Percentiles rank a stretch among this genome's conserved stretches.
phyloP scores from a whole-genome alignment of 192 early-diverging fungal genomes.

The Umbelopsis sp. region DNA sequence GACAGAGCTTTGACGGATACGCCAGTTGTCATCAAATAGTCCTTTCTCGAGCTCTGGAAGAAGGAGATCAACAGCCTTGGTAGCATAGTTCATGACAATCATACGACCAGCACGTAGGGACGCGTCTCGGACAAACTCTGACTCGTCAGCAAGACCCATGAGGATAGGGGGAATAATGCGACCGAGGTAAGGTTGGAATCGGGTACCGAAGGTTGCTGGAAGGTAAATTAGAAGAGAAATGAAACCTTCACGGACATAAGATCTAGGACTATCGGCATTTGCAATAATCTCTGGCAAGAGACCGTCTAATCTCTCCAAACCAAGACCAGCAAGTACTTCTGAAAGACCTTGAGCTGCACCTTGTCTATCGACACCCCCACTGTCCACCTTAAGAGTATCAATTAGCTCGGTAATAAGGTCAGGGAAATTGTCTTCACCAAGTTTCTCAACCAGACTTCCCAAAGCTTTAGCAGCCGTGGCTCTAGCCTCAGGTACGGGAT shows the following conservation, averaged over 20 bases:
- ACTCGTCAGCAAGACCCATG: constrained; percentile 92
- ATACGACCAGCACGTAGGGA: constrained; percentile 90
- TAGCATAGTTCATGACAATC: constrained; percentile 90
- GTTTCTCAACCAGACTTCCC: constrained; percentile 87
- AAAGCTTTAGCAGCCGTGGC: constrained; percentile 92
- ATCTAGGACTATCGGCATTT: constrained; percentile 68
- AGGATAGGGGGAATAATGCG: constrained; percentile 88
- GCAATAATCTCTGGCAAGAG: constrained; percentile 89
- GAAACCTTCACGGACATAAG: constrained; percentile 94
- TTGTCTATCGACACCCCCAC: constrained; percentile 89
- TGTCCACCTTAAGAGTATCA: constrained; percentile 84
- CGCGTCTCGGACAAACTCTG: constrained; percentile 90
- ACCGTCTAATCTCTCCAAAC: constrained; percentile 80
- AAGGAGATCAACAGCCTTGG: constrained; percentile 83
- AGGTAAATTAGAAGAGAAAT: constrained; percentile 94
- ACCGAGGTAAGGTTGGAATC: constrained; percentile 90
- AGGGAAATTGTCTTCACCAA: constrained; percentile 94
- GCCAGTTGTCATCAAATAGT: constrained; percentile 92
- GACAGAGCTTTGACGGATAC: constrained; percentile 92
- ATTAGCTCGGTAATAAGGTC: constrained; percentile 86
- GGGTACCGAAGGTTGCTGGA: constrained; percentile 90
- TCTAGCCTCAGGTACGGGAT: constrained; percentile 96
- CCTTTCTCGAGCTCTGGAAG: constrained; percentile 90
- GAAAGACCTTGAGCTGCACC: constrained; percentile 97
- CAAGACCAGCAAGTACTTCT: constrained; percentile 90